These are phyloP conservation scores for Solanum arcanum DNA, from an alignment of 257 asterid species.

Conservation along the genomic window DNA sequence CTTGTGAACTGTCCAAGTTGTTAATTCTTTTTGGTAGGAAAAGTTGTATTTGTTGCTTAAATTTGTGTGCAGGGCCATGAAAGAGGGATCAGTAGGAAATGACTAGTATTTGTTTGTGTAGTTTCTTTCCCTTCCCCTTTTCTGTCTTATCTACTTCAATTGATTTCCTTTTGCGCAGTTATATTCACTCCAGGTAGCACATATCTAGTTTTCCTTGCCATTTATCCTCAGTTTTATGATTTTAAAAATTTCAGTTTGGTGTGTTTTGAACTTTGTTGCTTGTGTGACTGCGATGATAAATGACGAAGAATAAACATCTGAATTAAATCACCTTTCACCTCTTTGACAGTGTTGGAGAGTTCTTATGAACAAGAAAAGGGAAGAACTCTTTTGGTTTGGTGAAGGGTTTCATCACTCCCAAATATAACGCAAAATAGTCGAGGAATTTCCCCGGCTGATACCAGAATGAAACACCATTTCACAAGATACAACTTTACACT, in stretches of 20 bases:
- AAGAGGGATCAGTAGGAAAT: not conserved
- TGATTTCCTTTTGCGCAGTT: not conserved
- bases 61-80: not conserved
- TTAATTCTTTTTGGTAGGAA: not conserved
- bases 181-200: not conserved
- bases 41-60: not conserved
- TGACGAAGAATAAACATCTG: not conserved
- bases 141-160: not conserved
- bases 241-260: not conserved
- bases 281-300: not conserved
- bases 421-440: not conserved
- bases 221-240: not conserved
- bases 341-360: not conserved
- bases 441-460: not conserved
- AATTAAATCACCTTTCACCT: not conserved
- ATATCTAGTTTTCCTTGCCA: not conserved
- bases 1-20: not conserved
- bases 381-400: not conserved
- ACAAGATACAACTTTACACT: not conserved
- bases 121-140: not conserved
- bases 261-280: not conserved
- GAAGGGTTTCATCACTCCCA: not conserved
- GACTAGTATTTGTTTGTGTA: not conserved
- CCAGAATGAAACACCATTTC: not conserved
- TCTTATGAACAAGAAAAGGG: not conserved